phyloP scores from a whole-genome alignment of 2,329 filamentous ascomycete genomes.

The Balansia obtecta region DNA sequence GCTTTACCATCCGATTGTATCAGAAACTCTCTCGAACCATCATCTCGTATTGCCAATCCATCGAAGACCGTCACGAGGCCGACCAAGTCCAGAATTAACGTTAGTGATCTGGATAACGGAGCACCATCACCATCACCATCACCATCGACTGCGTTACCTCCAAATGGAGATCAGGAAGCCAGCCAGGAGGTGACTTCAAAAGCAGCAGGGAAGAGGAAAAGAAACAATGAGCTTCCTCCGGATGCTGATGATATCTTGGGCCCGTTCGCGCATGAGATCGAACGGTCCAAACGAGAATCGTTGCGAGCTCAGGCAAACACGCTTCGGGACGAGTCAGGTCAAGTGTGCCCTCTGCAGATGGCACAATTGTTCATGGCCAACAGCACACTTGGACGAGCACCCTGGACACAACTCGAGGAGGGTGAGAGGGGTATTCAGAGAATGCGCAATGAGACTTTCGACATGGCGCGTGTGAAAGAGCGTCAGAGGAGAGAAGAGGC shows the following conservation, averaged over 20 bases:
- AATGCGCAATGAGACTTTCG: constrained; percentile 11
- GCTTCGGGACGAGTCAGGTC: constrained; percentile 8
- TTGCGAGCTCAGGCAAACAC: neutral
- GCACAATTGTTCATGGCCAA: constrained; percentile 12
- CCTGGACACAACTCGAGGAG: constrained; percentile 12
- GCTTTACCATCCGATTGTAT: neutral
- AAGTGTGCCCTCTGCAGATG: constrained; percentile 10
- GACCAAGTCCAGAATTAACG: no score
- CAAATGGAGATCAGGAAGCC: neutral
- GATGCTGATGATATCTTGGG: neutral
- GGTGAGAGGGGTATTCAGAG: constrained; percentile 7
- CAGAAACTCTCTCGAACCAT: neutral
- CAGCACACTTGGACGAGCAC: constrained; percentile 1
- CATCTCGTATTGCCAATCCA: neutral
- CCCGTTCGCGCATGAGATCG: neutral
- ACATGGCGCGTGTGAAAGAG: constrained; percentile 8
- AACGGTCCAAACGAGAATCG: constrained; percentile 1
- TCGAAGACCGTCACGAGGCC: no score
- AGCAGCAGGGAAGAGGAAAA: neutral
- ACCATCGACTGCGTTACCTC: neutral
- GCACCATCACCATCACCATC: no score
- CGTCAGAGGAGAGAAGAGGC: constrained; percentile 10
- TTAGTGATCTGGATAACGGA: no score
- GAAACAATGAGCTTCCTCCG: neutral
- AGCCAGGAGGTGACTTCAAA: neutral